These are phyloP conservation scores for Juncus inflexus DNA, from an alignment of 176 grass and related monocot genomes.

Conservation along the genomic window DNA sequence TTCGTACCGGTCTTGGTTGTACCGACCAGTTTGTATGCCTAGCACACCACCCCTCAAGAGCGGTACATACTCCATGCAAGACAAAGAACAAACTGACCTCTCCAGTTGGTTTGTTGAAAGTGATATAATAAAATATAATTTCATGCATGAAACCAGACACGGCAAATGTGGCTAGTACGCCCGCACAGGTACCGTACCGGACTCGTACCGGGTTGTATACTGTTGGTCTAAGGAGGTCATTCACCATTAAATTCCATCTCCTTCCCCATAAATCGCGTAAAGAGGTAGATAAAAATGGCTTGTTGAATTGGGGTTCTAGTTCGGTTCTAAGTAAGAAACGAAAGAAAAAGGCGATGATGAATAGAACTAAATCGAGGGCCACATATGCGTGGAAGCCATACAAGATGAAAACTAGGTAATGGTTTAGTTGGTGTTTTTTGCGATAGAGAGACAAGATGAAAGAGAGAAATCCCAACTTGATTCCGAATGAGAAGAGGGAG, in stretches of 20 bases:
- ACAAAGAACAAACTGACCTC: constrained; percentile 54
- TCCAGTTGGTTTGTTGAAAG: constrained; percentile 42
- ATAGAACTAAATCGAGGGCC: constrained; percentile 47
- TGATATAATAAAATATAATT: constrained; percentile 58
- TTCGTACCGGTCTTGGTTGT: constrained; percentile 17
- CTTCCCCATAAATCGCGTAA: constrained; percentile 65
- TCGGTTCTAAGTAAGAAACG: constrained; percentile 31
- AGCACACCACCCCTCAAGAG: constrained; percentile 43
- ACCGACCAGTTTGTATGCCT: constrained; percentile 29
- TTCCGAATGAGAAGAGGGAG: constrained; percentile 13
- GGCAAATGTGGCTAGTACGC: constrained; percentile 46
- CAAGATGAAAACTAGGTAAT: constrained; percentile 28
- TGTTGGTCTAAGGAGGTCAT: constrained; percentile 46
- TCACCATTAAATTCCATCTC: constrained; percentile 63
- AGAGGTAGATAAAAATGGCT: constrained; percentile 40
- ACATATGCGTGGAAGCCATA: constrained; percentile 58
- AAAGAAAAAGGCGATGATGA: constrained; percentile 15
- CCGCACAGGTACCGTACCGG: constrained; percentile 26
- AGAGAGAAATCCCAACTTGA: constrained; percentile 40
- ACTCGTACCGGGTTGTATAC: constrained; percentile 50
- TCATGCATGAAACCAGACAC: constrained; percentile 69
- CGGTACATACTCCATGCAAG: constrained; percentile 52
- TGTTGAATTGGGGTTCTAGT: constrained; percentile 68
- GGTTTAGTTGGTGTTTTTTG: constrained; percentile 20
- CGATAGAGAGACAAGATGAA: constrained; percentile 40